Evolutionary conservation across 1,284 basidiomycete species (phyloP).

Genomic region (Moesziomyces antarcticus): DNA sequence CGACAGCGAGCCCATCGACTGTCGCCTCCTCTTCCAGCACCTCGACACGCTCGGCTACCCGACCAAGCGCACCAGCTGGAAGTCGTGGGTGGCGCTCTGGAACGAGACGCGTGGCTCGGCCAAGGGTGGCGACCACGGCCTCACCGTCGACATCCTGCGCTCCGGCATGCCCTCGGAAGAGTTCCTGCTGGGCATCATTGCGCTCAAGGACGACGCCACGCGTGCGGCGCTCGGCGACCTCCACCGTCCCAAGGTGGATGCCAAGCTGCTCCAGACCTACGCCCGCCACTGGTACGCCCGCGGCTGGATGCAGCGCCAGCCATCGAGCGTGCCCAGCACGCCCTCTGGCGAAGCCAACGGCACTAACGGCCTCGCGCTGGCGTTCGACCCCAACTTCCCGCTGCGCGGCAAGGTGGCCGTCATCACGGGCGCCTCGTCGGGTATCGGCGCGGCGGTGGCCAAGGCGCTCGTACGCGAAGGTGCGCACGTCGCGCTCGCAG

Average conservation of each 20-base stretch:
- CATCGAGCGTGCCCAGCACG: constrained; percentile 29
- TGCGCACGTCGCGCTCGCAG: constrained; percentile 50
- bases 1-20: constrained; percentile 59
- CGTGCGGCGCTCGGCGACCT: constrained; percentile 41
- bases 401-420: constrained; percentile 66
- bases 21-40: constrained; percentile 54
- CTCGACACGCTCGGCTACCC: constrained; percentile 60
- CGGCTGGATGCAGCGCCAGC: constrained; percentile 60
- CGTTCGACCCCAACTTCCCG: constrained; percentile 39
- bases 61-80: constrained; percentile 56
- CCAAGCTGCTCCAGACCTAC: constrained; percentile 59
- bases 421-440: constrained; percentile 68
- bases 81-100: constrained; percentile 64
- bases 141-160: constrained; percentile 63
- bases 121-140: constrained; percentile 46
- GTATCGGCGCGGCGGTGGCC: constrained; percentile 68
- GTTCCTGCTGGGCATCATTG: constrained; percentile 51
- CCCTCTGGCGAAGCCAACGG: constrained; percentile 23
- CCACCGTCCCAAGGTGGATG: constrained; percentile 58
- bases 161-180: constrained; percentile 64
- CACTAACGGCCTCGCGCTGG: constrained; percentile 16
- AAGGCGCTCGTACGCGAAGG: constrained; percentile 50
- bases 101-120: constrained; percentile 51
- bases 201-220: constrained; percentile 63
- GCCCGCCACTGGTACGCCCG: constrained; percentile 64